Evolutionary conservation across 371 early-diverging fungal species (phyloP), one percentile per base, ranked within the genome.

Genomic region (Mortierella sp.): DNA sequence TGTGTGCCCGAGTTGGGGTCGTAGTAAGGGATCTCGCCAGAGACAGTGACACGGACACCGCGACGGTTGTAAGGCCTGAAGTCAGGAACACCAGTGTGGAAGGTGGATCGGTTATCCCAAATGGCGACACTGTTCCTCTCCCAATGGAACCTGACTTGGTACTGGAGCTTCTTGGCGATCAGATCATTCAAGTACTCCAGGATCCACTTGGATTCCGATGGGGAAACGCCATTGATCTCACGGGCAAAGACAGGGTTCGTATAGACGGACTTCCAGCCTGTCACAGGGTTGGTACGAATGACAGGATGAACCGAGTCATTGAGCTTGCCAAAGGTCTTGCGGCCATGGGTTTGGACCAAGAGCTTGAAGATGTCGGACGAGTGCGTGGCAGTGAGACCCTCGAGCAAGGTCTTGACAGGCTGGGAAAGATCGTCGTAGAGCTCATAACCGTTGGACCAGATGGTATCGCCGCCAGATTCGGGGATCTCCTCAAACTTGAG

Each of bases 201-300:
- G 13, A 91, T 67, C 40, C 80, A 67, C 52, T 85, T 85, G 31
- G 86, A 86, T 60, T 90, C 91, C 27, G 78, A 65, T 21, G 78
- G 73, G 12, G 79, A 62, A 10, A 91, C 67, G 19, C 82, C 83
- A n/a, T 83, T 81, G 68, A 91, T 90, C 27, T 72, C 72, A 12
- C 81, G 79, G 6, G 89, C 87, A 63, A 90, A 90, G 37, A 73
- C 86, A n/a, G 81, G 81, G 76, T 88, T 88, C 49, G 87, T 85
- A 57, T 63, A 90, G 44, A 91, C 67, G 19, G 86, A 56, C 65
- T 89, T 90, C 87, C 87, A 87, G 34, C 88, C 86, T 7, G 91
- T 90, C 41, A 91, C 86, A 28, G 91, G 91, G 66, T 91, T 88
- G 17, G 89, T 89, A 52, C 91, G 85, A 43, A 91, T 57, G 7